These are phyloP conservation scores for Kitagawia praeruptora DNA, from an alignment of 129 eudicot species.

Conservation along the genomic window DNA sequence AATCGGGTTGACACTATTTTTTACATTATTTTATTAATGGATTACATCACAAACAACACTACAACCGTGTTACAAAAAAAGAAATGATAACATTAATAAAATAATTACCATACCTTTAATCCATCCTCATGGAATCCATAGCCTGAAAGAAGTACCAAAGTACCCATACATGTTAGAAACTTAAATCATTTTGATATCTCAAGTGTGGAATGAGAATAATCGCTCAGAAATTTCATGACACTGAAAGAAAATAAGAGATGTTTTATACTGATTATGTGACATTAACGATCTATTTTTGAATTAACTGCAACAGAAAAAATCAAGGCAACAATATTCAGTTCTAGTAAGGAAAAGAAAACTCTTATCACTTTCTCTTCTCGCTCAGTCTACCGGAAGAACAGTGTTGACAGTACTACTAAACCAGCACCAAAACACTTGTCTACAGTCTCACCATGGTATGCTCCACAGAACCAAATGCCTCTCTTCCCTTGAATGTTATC, in stretches of 20 bases:
- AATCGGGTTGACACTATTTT: not conserved
- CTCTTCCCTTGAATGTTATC: slow-evolving; percentile 80
- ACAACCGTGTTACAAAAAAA: not conserved
- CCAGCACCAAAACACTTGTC: not conserved
- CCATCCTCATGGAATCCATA: slow-evolving; percentile 99
- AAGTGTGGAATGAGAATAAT: not conserved
- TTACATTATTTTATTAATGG: not conserved
- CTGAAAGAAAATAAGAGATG: not conserved
- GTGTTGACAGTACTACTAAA: not conserved
- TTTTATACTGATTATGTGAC: not conserved
- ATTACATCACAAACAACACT: not conserved
- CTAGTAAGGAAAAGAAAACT: not conserved
- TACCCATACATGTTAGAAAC: not conserved
- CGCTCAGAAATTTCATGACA: not conserved
- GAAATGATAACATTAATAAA: too few species aligned
- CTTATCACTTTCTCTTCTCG: not conserved
- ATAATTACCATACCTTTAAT: slow-evolving; percentile 56
- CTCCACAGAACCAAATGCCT: slow-evolving; percentile 96
- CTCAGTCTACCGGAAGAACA: not conserved
- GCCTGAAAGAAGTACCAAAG: slow-evolving; percentile 32
- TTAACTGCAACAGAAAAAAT: not conserved
- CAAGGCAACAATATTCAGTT: not conserved
- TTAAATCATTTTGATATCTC: not conserved
- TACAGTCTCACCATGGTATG: slow-evolving; percentile 69
- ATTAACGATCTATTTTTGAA: not conserved